phyloP scores from a whole-genome alignment of 768 basidiomycete species.

The Agrocybe chaxingu region DNA sequence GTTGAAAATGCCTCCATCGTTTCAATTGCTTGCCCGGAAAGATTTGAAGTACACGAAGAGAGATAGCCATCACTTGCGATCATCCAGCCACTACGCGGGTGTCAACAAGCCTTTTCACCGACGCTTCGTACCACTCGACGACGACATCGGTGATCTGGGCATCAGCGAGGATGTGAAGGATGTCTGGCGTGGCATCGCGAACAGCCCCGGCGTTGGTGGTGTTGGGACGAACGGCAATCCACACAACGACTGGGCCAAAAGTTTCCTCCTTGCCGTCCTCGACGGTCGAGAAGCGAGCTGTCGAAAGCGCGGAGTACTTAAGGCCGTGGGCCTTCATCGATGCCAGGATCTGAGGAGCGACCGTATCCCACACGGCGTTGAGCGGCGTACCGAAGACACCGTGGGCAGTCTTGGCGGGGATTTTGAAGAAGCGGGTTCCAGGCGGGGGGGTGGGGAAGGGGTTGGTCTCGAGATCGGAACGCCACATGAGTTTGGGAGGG shows the following conservation, averaged over 20 bases:
- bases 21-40: too few relatives aligned
- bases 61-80: too few relatives aligned
- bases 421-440: conserved; percentile 6
- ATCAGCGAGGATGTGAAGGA: conserved; percentile 31
- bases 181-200: conserved; percentile 30
- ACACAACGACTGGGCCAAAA: conserved; percentile 34
- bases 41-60: too few relatives aligned
- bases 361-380: conserved; percentile 29
- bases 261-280: conserved; percentile 17
- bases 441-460: conserved; percentile 24
- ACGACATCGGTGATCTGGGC: conserved; percentile 27
- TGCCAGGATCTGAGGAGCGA: conserved; percentile 25
- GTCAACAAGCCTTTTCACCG: conserved; percentile 19
- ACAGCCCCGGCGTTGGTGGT: conserved; percentile 26
- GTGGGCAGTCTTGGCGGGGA: conserved; percentile 27
- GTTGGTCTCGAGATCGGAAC: conserved; percentile 25
- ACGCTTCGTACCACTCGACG: conserved; percentile 36
- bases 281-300: conserved; percentile 16
- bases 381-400: conserved; percentile 32
- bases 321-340: conserved; percentile 20
- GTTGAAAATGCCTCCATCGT: too few relatives aligned
- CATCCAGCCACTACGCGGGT: too few relatives aligned
- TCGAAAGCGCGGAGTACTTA: conserved; percentile 25
- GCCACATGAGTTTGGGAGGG: conserved; percentile 32
- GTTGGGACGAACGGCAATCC: conserved; percentile 31